Evolutionary conservation across 352 stramenopile species (phyloP), one percentile per base, ranked within the genome.

Genomic region (Pythium brachiatum): DNA sequence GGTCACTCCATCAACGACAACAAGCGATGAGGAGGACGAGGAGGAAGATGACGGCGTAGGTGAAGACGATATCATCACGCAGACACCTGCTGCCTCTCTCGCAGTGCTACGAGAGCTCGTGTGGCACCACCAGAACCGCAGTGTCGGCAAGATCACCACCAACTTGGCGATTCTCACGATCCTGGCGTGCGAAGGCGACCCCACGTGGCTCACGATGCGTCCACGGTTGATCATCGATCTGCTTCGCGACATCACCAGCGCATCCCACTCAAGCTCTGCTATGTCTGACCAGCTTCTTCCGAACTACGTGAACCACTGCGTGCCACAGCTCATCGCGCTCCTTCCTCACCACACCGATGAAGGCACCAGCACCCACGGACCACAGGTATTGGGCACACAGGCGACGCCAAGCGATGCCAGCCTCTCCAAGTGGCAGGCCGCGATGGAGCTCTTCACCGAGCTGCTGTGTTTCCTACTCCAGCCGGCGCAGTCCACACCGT

Each of bases 261-360:
- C n/a, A n/a, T n/a, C n/a, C n/a, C n/a, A n/a, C n/a, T n/a, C n/a
- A n/a, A n/a, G 6, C 12, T 12, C 23, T 0, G 36, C 9, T 4
- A 38, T 56, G 0, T 29, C 53, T 2, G 48, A 47, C 18, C 61
- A 68, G 3, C 16, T 68, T 3, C 26, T 68, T 12, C 48, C 62
- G 0, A 55, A 68, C 61, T 68, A 68, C 53, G 61, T 68, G 8
- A 62, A 46, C 47, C 53, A 68, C 27, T 68, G 61, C 46, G 47
- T 68, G 13, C 61, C 61, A 16, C 54, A 62, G 34, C 34, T 68
- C 7, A 20, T 68, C 26, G 47, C 26, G 0, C 29, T 62, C 6
- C 47, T 62, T 1, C 61, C 54, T 18, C 53, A 18, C 3, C 0
- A 5, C 27, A 47, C 8, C 7, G 31, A 36, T 12, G 31, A 36